Percentiles rank a stretch among this genome's conserved stretches.
Conservation (phyloP, 2,329 filamentous ascomycete species). For the Aspergillus quadricinctus region DNA sequence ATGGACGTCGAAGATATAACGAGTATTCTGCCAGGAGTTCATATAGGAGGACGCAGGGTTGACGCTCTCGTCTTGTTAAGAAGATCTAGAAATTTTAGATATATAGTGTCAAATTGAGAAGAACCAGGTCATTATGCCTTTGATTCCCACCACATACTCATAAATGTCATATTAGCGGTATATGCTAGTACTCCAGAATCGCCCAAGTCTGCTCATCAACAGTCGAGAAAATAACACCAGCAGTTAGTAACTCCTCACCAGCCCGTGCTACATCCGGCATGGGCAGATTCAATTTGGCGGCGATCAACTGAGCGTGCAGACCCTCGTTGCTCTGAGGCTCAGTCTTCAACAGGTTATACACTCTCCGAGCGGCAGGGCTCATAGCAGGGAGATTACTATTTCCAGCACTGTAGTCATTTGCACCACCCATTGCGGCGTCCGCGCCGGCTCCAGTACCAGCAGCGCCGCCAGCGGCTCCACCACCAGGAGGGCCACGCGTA, state of each 20-base stretch:
- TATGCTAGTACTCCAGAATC: constrained; percentile 58
- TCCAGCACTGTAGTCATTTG: constrained; percentile 24
- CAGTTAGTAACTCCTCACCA: constrained; percentile 72
- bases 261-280: constrained; percentile 67
- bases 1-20: not conserved
- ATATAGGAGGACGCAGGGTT: not conserved
- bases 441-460: constrained; percentile 29
- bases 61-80: not conserved
- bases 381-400: constrained; percentile 45
- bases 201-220: constrained; percentile 92
- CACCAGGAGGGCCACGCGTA: constrained; percentile 60
- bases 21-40: not conserved
- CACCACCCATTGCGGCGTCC: constrained; percentile 31
- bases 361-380: constrained; percentile 58
- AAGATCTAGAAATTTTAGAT: not conserved
- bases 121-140: not conserved
- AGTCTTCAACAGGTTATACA: constrained; percentile 67
- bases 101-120: not conserved
- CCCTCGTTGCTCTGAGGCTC: constrained; percentile 74
- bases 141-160: not conserved
- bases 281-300: constrained; percentile 60
- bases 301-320: constrained; percentile 73
- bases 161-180: not conserved
- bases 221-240: constrained; percentile 81
- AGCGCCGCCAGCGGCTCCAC: constrained; percentile 42